Evolutionary conservation across 495 filamentous ascomycete genomes (phyloP).

Genomic region (Annulohypoxylon stygium): DNA sequence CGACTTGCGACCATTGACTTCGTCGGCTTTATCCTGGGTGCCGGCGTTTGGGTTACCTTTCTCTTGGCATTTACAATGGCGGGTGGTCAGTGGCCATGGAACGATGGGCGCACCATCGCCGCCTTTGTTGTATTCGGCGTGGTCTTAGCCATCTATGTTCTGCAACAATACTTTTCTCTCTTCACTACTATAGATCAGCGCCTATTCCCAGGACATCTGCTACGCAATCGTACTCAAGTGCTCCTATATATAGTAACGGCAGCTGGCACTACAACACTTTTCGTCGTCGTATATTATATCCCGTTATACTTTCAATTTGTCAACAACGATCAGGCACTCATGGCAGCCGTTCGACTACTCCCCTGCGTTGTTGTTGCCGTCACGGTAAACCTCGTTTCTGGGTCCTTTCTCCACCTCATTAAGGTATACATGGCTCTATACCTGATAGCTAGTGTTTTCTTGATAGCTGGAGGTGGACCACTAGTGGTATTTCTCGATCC

Average conservation of each 20-base stretch:
- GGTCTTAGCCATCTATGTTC: slow-evolving; percentile 60
- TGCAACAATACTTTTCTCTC: slow-evolving; percentile 67
- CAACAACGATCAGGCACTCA: slow-evolving; percentile 60
- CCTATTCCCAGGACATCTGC: slow-evolving; percentile 68
- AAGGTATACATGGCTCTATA: slow-evolving; percentile 73
- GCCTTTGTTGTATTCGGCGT: slow-evolving; percentile 66
- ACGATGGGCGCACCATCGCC: slow-evolving; percentile 64
- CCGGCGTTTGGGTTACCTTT: slow-evolving; percentile 58
- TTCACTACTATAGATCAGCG: slow-evolving; percentile 62
- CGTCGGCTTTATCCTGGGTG: slow-evolving; percentile 59
- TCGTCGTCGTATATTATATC: slow-evolving; percentile 61
- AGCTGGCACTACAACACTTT: slow-evolving; percentile 52
- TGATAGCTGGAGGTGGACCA: slow-evolving; percentile 64
- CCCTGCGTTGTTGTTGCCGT: slow-evolving; percentile 69
- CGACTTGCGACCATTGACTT: slow-evolving; percentile 49
- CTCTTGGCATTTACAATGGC: slow-evolving; percentile 69
- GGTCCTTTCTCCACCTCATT: slow-evolving; percentile 63
- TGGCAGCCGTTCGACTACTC: slow-evolving; percentile 68
- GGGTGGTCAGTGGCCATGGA: slow-evolving; percentile 67
- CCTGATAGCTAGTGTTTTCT: slow-evolving; percentile 61
- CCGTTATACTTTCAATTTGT: slow-evolving; percentile 74
- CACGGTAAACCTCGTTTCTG: slow-evolving; percentile 61
- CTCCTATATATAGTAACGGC: slow-evolving; percentile 61
- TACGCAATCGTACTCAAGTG: slow-evolving; percentile 58
- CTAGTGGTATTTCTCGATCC: slow-evolving; percentile 61